These are phyloP conservation scores for Platanus orientalis DNA, from an alignment of 164 flowering plant species.

Conservation along the genomic window DNA sequence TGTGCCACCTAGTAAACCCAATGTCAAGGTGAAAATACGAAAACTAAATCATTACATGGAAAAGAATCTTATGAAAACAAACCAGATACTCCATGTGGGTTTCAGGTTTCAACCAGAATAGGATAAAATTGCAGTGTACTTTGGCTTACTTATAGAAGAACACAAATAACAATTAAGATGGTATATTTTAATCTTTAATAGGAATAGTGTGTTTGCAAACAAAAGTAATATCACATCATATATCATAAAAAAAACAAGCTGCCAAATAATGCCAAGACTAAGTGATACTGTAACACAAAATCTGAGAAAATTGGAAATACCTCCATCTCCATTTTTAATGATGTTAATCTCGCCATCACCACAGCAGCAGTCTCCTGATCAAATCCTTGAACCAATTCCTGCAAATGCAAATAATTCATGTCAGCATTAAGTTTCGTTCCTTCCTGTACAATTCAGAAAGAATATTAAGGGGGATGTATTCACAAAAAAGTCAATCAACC, in stretches of 20 bases:
- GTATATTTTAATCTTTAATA: background rate
- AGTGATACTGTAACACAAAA: background rate
- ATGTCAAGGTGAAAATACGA: no score
- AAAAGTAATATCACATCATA: no score
- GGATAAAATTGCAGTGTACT: no score
- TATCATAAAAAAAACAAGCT: background rate
- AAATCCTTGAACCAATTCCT: constrained; percentile 92
- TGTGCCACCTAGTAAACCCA: no score
- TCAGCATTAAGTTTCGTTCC: constrained; percentile 4
- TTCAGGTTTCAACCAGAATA: no score
- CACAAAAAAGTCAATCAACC: background rate
- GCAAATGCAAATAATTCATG: constrained; percentile 18
- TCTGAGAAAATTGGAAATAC: constrained; percentile 28
- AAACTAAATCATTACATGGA: no score
- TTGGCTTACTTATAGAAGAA: no score
- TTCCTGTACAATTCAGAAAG: background rate
- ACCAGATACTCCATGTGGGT: no score
- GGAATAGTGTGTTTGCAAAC: no score
- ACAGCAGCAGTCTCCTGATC: constrained; percentile 99
- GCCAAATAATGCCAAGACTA: background rate
- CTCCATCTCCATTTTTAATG: constrained; percentile 96
- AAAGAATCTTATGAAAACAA: no score
- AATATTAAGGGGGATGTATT: background rate
- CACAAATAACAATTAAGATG: background rate
- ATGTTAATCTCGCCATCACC: constrained; percentile 81